Evolutionary conservation across 495 filamentous ascomycete species (phyloP), one percentile per base, ranked within the genome.

Genomic region (Penicillium samsonianum): DNA sequence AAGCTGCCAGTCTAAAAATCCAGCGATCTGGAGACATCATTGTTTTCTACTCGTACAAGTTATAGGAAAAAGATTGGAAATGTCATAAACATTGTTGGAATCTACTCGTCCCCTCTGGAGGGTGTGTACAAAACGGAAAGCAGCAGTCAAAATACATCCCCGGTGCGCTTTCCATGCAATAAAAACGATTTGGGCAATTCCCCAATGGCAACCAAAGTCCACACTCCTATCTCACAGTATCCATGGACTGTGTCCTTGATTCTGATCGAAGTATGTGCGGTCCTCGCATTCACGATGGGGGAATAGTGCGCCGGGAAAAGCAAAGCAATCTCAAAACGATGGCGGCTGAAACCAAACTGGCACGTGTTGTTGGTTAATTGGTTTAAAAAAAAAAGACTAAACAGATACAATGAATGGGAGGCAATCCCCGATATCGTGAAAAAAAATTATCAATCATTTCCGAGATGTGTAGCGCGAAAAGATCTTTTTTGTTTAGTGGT

Each of bases 371-470:
- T 48, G 45, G 17, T 19, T 38, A 38, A 30, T 48, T 48, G 33
- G 46, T 22, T 54, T 12, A 26, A 52, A 58, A 37, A 53, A 58
- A 37, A 62, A 57, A 55, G 38, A 60, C 64, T 65, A 65, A 72
- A 67, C 59, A 67, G 59, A 67, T 64, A 72, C 66, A 64, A 53
- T 64, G 64, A 68, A 58, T 53, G 60, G 50, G 58, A 30, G 50
- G 60, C 44, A 61, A 57, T 61, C 52, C 66, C 73, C 68, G 69
- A 73, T 60, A 74, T 71, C 64, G 61, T 70, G 66, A 66, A 68
- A 67, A 66, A 67, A 67, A 46, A 75, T 77, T 74, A 74, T 68
- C 69, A 76, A 73, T 70, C 72, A 73, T 68, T 67, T 74, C 65
- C 64, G 64, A 67, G 64, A 72, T 64, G 53, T 70, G 67, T 67